phyloP scores from a whole-genome alignment of 306 rosid genomes.

The Abrus pulchellus region DNA sequence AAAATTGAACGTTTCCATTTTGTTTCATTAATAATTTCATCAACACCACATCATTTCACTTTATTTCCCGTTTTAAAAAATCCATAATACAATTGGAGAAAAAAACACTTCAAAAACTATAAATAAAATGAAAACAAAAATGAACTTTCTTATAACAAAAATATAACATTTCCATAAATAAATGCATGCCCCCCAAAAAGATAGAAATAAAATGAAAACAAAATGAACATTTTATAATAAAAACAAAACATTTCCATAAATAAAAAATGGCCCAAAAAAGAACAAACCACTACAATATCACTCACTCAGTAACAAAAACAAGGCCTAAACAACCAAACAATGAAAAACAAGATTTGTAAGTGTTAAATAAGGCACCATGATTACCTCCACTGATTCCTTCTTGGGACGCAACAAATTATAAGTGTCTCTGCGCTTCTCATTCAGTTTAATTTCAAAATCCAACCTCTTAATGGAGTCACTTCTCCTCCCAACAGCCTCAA shows the following conservation, averaged over 20 bases:
- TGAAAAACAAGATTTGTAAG: not conserved
- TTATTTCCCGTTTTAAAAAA: not conserved
- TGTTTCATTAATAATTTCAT: not conserved
- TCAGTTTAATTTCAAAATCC: conserved; percentile 60
- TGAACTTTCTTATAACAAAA: too few species aligned
- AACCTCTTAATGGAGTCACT: conserved; percentile 46
- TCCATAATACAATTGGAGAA: not conserved
- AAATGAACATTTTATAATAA: not conserved
- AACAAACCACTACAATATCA: not conserved
- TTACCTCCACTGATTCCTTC: conserved; percentile 71
- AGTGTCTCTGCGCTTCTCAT: conserved; percentile 58
- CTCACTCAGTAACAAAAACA: conserved; percentile 17
- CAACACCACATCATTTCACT: not conserved
- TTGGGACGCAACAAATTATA: conserved; percentile 56
- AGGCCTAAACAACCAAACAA: conserved; percentile 12
- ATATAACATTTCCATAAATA: too few species aligned
- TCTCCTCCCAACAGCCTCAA: conserved; percentile 53
- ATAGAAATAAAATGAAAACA: not conserved
- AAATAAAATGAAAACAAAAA: too few species aligned
- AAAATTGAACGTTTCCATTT: not conserved
- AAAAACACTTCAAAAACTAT: not conserved
- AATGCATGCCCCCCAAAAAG: too few species aligned
- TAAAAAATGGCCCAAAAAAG: not conserved
- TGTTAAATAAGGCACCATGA: not conserved
- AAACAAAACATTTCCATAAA: not conserved